Percentiles rank a stretch among this genome's conserved stretches.
These are phyloP conservation scores for Colletotrichum navitas DNA, from an alignment of 2,329 filamentous ascomycete genomes.

Conservation along the genomic window DNA sequence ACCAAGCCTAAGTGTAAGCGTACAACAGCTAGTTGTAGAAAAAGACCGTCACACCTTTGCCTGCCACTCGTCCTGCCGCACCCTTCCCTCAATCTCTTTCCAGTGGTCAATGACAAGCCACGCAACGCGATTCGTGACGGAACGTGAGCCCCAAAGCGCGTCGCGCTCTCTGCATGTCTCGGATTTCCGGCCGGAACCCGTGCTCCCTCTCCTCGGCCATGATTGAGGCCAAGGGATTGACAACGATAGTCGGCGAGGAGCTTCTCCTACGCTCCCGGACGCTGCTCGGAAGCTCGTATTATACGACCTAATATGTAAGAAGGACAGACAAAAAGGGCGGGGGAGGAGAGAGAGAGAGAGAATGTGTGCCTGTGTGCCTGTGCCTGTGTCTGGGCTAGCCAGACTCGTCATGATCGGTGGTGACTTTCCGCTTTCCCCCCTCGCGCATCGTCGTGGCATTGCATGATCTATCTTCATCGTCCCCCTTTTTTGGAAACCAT, in stretches of 20 bases:
- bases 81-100: background rate
- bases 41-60: background rate
- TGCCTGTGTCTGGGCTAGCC: background rate
- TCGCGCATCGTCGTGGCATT: constrained; percentile 5
- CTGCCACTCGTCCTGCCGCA: background rate
- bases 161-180: constrained; percentile 9
- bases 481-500: background rate
- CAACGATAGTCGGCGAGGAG: background rate
- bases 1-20: background rate
- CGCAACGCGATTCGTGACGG: background rate
- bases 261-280: background rate
- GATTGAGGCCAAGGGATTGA: background rate
- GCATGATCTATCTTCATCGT: background rate
- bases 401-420: background rate
- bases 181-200: background rate
- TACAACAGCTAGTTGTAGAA: background rate
- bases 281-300: background rate
- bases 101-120: constrained; percentile 2
- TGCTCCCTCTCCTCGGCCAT: background rate
- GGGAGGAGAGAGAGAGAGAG: background rate
- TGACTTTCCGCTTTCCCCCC: background rate
- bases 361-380: background rate
- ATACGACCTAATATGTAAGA: no score
- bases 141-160: background rate
- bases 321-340: background rate